Base-by-base conservation (phyloP, 2,329 filamentous ascomycete genomes). In the Hypoxylon sp. region DNA sequence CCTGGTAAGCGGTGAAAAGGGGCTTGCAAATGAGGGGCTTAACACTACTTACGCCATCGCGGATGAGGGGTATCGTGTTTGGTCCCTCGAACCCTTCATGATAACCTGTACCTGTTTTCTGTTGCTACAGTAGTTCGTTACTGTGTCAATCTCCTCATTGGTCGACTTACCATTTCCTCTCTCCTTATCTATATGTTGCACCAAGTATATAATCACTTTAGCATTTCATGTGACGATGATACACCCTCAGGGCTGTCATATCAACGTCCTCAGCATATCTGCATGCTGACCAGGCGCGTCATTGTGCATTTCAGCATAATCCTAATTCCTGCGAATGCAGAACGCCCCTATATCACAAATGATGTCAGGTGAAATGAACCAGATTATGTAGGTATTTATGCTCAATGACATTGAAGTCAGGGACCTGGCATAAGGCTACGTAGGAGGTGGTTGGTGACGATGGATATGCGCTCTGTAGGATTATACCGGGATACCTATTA, bases 341-440 rank as follows among this genome's bases (percentile, higher is more conserved):
- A 8, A 30, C 8, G 12, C 32, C 25, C 50, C 32, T 14, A 12
- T 9, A 37, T n/a, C 3, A 29, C 21, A 58, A 19, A 55, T 69
- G 67, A 69, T 69, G 67, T 69, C 63, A 69, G 50, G 48, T 47
- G 27, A 41, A 5, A 48, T 52, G 29, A 48, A 32, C 27, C 29
- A 32, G 19, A 5, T 23, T 27, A 34, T 48, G n/a, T n/a, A n/a
- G n/a, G n/a, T 32, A 14, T 34, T 8, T 19, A 14, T n/a, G 29
- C 29, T 46, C 21, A 23, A 45, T 34, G 30, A 37, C 29, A 50
- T 29, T 5, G 27, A 21, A n/a, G 47, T 37, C 27, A 46, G 55
- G 41, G 19, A 25, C 27, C 25, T 46, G 54, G 30, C 37, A 48
- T 37, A 16, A 27, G 16, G 30, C 23, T 23, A 48, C 23, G 30